A percentile compares a stretch with the other conserved stretches of the same genome.
phyloP scores from a whole-genome alignment of 345 rosid species.

The Corchorus capsularis region DNA sequence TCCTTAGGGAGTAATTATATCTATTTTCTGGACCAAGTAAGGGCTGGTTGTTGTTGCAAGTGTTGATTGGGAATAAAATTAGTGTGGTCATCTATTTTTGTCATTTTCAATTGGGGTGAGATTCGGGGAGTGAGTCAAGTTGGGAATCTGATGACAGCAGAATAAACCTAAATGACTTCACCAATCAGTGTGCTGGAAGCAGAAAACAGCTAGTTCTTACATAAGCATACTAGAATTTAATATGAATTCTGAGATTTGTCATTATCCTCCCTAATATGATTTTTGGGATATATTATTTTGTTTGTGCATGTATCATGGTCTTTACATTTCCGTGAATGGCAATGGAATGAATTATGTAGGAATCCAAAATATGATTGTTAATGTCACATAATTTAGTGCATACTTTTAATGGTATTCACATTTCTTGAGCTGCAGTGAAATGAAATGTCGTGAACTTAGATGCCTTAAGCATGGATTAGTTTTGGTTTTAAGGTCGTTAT shows the following conservation, averaged over 20 bases:
- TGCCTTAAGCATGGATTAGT: slow-evolving; percentile 1
- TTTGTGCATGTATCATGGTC: not conserved
- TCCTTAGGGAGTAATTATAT: not conserved
- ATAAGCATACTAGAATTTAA: not conserved
- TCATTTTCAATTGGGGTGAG: not conserved
- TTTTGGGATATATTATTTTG: not conserved
- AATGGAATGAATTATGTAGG: not conserved
- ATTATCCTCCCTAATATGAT: not conserved
- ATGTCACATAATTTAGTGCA: not conserved
- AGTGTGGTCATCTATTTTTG: not conserved
- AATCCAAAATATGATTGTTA: not conserved
- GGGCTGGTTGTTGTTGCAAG: not conserved
- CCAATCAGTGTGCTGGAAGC: not conserved
- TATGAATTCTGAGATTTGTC: not conserved
- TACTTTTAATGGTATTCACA: not conserved
- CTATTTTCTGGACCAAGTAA: not conserved
- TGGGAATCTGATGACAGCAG: not conserved
- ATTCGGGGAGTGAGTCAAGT: not conserved
- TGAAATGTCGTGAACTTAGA: not conserved
- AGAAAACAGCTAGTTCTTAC: not conserved
- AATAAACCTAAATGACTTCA: not conserved
- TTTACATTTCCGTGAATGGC: not conserved
- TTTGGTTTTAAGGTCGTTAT: not conserved
- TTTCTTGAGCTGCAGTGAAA: not conserved
- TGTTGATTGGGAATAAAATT: not conserved